These are phyloP conservation scores for Crithidia brevicula DNA, from an alignment of 208 protist genomes.

Conservation along the genomic window DNA sequence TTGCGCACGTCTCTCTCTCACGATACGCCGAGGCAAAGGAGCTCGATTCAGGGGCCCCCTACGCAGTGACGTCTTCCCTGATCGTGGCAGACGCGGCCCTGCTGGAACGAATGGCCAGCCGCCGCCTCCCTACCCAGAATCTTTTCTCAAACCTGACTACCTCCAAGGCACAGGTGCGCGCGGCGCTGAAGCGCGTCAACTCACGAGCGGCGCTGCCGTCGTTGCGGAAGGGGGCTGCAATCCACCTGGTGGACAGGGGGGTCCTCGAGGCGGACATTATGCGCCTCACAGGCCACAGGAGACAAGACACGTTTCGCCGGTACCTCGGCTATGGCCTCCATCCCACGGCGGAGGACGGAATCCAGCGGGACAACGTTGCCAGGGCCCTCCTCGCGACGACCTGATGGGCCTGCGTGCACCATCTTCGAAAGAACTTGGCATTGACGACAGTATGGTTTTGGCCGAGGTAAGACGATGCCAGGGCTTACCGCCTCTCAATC, in stretches of 20 bases:
- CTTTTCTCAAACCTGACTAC: neutral
- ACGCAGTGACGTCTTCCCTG: neutral
- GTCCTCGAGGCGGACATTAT: neutral
- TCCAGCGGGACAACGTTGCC: neutral
- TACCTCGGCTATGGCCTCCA: constrained; percentile 15
- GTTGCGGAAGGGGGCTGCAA: neutral
- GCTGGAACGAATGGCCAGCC: neutral
- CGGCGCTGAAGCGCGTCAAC: neutral
- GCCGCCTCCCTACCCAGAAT: neutral
- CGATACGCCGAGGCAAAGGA: neutral
- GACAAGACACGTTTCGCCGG: neutral
- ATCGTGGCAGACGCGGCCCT: neutral
- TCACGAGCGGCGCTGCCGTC: neutral
- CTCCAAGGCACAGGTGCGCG: neutral
- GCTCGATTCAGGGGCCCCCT: constrained; percentile 2
- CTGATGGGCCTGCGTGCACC: neutral
- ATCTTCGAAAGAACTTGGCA: neutral
- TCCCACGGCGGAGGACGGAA: constrained; percentile 1
- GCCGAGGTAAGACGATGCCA: neutral
- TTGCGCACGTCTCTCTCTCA: neutral
- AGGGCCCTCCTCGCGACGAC: neutral
- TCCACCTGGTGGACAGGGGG: neutral
- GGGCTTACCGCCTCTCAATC: neutral
- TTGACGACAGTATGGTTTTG: neutral
- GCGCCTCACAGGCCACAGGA: neutral